Evolutionary conservation across 208 protist species (phyloP).

Genomic region (Wallacemonas sp.): DNA sequence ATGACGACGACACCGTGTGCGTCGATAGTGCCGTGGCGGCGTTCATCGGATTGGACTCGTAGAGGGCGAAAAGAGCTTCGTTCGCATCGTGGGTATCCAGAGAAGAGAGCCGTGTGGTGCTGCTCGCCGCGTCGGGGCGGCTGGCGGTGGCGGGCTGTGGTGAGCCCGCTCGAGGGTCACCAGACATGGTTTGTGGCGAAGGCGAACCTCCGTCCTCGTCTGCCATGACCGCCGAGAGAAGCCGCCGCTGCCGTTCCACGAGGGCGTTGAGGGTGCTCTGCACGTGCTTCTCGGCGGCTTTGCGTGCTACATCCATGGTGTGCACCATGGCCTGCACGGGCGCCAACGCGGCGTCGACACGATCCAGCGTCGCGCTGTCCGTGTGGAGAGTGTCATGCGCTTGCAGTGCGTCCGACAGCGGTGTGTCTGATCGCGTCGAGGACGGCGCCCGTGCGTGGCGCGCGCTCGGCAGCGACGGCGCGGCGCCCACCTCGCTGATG

Average conservation of each 20-base stretch:
- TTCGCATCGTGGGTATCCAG: constrained; percentile 1
- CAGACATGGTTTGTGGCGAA: too few relatives aligned
- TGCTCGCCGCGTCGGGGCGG: not conserved
- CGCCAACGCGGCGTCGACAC: constrained; percentile 2
- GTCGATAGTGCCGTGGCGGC: not conserved
- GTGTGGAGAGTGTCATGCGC: not conserved
- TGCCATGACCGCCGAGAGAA: not conserved
- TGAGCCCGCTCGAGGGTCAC: too few relatives aligned
- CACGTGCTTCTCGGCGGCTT: not conserved
- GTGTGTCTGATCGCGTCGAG: not conserved
- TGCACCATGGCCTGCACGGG: constrained; percentile 17
- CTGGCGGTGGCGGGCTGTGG: not conserved
- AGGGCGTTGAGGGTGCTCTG: constrained; percentile 6
- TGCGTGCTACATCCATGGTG: not conserved
- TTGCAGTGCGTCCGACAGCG: not conserved
- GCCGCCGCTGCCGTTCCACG: constrained; percentile 5
- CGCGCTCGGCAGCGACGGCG: not conserved
- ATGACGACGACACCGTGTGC: constrained; percentile 10
- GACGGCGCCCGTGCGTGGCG: not conserved
- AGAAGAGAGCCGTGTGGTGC: not conserved
- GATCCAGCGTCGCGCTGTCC: not conserved
- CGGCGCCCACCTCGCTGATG: too few relatives aligned
- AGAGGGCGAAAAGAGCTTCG: not conserved
- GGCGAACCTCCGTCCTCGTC: not conserved
- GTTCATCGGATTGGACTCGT: not conserved